Evolutionary conservation across 345 rosid species (phyloP).

Genomic region (Lepidium africanum): DNA sequence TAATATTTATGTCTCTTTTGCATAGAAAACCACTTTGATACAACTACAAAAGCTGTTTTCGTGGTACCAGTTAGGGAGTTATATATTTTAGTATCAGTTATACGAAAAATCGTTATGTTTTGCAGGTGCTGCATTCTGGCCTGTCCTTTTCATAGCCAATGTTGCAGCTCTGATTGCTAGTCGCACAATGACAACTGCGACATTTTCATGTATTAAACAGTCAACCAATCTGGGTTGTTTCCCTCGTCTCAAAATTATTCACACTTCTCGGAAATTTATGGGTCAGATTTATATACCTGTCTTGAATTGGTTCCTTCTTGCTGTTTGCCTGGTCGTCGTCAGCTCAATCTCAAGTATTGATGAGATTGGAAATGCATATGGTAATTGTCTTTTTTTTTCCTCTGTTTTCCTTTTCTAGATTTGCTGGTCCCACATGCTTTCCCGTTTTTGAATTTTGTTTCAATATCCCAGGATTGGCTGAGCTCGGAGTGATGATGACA

Average conservation of each 20-base stretch:
- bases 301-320: conserved; percentile 97
- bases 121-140: conserved; percentile 87
- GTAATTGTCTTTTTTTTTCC: conserved; percentile 33
- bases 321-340: conserved; percentile 65
- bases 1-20: conserved; percentile 6
- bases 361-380: conserved; percentile 98
- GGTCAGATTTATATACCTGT: conserved; percentile 99
- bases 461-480: conserved; percentile 74
- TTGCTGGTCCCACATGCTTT: neutral
- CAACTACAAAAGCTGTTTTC: neutral
- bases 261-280: conserved; percentile 98
- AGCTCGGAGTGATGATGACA: conserved; percentile 99
- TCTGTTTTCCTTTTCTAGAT: conserved; percentile 17
- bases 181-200: conserved; percentile 98
- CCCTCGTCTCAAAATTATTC: conserved; percentile 96
- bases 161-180: conserved; percentile 96
- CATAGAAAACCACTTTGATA: neutral
- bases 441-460: neutral
- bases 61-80: neutral
- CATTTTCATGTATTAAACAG: conserved; percentile 97
- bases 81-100: neutral
- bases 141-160: conserved; percentile 73
- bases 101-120: conserved; percentile 5
- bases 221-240: conserved; percentile 95
- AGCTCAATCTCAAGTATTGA: conserved; percentile 73